Percentiles rank a stretch among this genome's conserved stretches.
These are phyloP conservation scores for Ophiocordyceps camponoti-rufipedis DNA, from an alignment of 2,329 filamentous ascomycete species.

Conservation along the genomic window DNA sequence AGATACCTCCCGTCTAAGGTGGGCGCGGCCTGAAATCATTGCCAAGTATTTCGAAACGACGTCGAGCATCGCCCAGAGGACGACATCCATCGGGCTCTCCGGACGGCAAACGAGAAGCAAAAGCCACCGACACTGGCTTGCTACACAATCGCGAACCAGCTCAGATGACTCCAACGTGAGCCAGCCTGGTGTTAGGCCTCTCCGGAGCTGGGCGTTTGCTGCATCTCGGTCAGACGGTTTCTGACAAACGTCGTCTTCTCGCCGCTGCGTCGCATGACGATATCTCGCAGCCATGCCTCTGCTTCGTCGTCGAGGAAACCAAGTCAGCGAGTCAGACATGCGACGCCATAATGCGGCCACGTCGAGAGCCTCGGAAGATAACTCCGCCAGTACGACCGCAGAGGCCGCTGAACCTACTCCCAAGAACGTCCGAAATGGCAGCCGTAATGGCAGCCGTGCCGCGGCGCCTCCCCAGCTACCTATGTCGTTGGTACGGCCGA, in stretches of 20 bases:
- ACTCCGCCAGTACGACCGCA: neutral
- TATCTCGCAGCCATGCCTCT: conserved; percentile 33
- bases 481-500: neutral
- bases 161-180: neutral
- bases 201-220: neutral
- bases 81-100: neutral
- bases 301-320: conserved; percentile 40
- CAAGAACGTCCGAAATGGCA: neutral
- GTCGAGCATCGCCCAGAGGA: neutral
- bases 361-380: conserved; percentile 8
- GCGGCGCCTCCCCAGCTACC: neutral
- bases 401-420: conserved; percentile 6
- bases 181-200: neutral
- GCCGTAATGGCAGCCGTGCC: neutral
- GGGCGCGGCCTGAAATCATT: neutral
- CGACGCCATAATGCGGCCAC: conserved; percentile 28
- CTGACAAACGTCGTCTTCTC: conserved; percentile 2
- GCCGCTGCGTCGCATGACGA: conserved; percentile 19
- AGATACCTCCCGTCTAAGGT: neutral
- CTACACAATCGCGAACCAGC: neutral
- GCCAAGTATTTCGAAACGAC: neutral
- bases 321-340: conserved; percentile 41
- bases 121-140: neutral
- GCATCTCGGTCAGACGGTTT: neutral
- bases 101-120: neutral